phyloP scores from a whole-genome alignment of 2,329 filamentous ascomycete genomes.

The Apiospora koreana region DNA sequence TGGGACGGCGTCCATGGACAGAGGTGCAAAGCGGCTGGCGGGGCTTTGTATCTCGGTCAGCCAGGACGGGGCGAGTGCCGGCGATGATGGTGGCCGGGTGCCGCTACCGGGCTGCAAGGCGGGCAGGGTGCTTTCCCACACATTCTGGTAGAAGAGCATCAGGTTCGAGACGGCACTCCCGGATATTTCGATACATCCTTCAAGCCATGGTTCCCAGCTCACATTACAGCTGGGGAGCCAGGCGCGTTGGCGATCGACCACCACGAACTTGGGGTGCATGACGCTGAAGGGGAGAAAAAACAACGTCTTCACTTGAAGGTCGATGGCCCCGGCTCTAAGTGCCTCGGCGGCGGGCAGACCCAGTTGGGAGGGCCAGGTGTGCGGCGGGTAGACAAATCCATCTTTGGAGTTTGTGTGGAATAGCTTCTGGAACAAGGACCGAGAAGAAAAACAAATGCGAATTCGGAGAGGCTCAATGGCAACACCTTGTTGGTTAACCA shows the following conservation, averaged over 20 bases:
- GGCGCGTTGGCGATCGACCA: slow-evolving; percentile 67
- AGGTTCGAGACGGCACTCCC: slow-evolving; percentile 65
- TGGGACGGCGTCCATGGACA: slow-evolving; percentile 35
- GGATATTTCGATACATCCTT: slow-evolving; percentile 69
- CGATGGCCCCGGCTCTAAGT: slow-evolving; percentile 59
- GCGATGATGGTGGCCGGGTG: neutral
- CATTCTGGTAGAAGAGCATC: slow-evolving; percentile 63
- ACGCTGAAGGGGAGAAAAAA: slow-evolving; percentile 81
- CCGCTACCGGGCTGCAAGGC: neutral
- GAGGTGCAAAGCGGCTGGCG: slow-evolving; percentile 19
- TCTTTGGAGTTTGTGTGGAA: slow-evolving; percentile 65
- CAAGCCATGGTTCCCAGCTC: slow-evolving; percentile 87
- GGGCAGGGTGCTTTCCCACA: slow-evolving; percentile 59
- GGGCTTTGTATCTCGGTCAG: slow-evolving; percentile 24
- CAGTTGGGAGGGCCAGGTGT: slow-evolving; percentile 60
- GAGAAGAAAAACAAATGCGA: slow-evolving; percentile 75
- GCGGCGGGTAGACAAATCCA: slow-evolving; percentile 62
- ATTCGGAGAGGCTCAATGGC: slow-evolving; percentile 51
- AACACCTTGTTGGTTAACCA: slow-evolving; percentile 28
- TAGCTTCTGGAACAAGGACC: slow-evolving; percentile 71
- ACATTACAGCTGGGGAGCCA: slow-evolving; percentile 81
- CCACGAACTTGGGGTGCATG: slow-evolving; percentile 84
- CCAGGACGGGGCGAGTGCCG: slow-evolving; percentile 13
- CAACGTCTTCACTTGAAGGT: slow-evolving; percentile 72
- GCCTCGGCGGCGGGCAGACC: slow-evolving; percentile 60